phyloP scores from a whole-genome alignment of 2,329 filamentous ascomycete species.

The Fusarium sp. region DNA sequence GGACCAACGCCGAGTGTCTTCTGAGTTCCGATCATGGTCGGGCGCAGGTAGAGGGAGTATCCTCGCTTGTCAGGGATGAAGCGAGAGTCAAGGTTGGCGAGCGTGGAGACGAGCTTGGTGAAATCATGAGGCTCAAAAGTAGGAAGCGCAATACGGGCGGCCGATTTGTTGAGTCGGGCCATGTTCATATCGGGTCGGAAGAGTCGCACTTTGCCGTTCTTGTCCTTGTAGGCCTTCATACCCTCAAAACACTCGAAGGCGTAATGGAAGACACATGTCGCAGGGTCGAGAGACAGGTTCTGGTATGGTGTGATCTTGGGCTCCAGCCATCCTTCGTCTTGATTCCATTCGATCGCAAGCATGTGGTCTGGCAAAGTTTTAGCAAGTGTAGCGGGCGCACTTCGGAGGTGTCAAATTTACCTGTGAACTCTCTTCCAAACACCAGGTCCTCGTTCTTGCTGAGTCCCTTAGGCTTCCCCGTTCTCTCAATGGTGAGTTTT shows the following conservation, averaged over 20 bases:
- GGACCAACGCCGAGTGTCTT: conserved; percentile 91
- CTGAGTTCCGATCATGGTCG: conserved; percentile 97
- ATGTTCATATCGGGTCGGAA: conserved; percentile 98
- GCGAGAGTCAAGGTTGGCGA: conserved; percentile 83
- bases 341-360: conserved; percentile 94
- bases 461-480: conserved; percentile 78
- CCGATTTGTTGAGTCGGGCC: conserved; percentile 91
- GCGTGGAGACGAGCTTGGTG: conserved; percentile 83
- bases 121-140: conserved; percentile 81
- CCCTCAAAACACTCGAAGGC: conserved; percentile 98
- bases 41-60: conserved; percentile 95
- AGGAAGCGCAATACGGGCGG: conserved; percentile 90
- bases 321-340: conserved; percentile 82
- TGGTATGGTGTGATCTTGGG: conserved; percentile 93
- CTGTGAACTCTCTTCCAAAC: conserved; percentile 92
- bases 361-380: conserved; percentile 80
- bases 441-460: conserved; percentile 83
- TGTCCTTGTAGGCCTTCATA: conserved; percentile 99
- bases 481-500: conserved; percentile 80
- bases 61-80: conserved; percentile 90
- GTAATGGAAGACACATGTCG: conserved; percentile 98
- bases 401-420: conserved; percentile 57
- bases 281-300: conserved; percentile 95
- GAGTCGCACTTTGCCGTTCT: conserved; percentile 79
- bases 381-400: conserved; percentile 9